Evolutionary conservation across 2,329 filamentous ascomycete species (phyloP).

Genomic region (Phyllachora maydis): DNA sequence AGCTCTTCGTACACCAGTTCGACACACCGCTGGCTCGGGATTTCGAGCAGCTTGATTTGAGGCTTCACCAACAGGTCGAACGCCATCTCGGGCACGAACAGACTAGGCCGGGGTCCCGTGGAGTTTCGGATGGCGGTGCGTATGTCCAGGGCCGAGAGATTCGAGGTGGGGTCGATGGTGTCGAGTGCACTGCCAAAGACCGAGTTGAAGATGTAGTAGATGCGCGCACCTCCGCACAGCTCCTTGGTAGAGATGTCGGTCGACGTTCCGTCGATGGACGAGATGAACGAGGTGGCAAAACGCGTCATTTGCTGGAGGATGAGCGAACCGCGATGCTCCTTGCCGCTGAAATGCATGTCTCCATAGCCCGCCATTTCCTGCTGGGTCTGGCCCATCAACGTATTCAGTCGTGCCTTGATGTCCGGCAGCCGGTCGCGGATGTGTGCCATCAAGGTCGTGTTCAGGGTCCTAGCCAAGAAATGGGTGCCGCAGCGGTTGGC

Average conservation of each 20-base stretch:
- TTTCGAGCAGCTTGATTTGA: conserved; percentile 90
- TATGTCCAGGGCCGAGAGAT: conserved; percentile 86
- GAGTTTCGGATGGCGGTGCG: conserved; percentile 96
- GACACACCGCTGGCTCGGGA: conserved; percentile 88
- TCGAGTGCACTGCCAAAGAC: conserved; percentile 95
- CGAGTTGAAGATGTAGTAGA: conserved; percentile 98
- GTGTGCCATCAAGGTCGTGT: conserved; percentile 86
- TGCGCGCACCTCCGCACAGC: conserved; percentile 79
- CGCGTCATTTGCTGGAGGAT: conserved; percentile 96
- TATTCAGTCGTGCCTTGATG: conserved; percentile 95
- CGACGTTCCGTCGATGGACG: conserved; percentile 94
- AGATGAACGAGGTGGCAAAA: conserved; percentile 93
- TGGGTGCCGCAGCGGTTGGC: conserved; percentile 83
- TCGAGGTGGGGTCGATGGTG: conserved; percentile 87
- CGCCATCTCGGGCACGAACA: conserved; percentile 93
- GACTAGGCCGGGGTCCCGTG: conserved; percentile 79
- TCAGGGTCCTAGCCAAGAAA: conserved; percentile 83
- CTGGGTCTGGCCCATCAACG: conserved; percentile 97
- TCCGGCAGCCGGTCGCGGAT: conserved; percentile 91
- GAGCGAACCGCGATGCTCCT: conserved; percentile 85
- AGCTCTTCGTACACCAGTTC: conserved; percentile 97
- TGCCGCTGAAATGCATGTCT: conserved; percentile 92
- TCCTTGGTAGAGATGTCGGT: conserved; percentile 98
- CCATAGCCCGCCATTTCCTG: conserved; percentile 96
- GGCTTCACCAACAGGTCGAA: conserved; percentile 96